phyloP scores from a whole-genome alignment of 2,329 filamentous ascomycete genomes.

The Colletotrichum agaves region DNA sequence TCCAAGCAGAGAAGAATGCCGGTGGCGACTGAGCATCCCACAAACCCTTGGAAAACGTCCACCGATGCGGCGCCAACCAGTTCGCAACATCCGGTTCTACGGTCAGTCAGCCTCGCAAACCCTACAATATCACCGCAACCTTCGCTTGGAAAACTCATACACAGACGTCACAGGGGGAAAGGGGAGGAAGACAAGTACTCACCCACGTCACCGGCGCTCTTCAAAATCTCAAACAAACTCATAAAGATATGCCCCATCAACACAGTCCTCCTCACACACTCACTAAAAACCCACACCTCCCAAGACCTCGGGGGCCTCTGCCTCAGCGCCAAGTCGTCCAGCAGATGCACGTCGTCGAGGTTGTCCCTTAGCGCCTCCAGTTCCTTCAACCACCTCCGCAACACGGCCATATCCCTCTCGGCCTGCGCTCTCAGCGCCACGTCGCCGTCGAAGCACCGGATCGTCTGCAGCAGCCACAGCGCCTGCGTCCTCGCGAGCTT shows the following conservation, averaged over 20 bases:
- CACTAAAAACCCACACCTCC: conserved; percentile 58
- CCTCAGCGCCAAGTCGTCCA: conserved; percentile 41
- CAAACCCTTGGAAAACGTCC: conserved; percentile 54
- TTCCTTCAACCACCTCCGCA: conserved; percentile 51
- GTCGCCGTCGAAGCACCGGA: conserved; percentile 58
- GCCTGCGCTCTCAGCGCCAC: conserved; percentile 52
- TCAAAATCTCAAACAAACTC: conserved; percentile 49
- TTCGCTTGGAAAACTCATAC: not conserved
- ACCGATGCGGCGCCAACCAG: conserved; percentile 41
- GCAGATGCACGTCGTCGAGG: conserved; percentile 44
- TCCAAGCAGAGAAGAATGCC: conserved; percentile 57
- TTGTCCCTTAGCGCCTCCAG: conserved; percentile 48
- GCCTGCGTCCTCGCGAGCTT: conserved; percentile 58
- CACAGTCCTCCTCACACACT: conserved; percentile 53
- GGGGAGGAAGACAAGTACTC: conserved; percentile 25
- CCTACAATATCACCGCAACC: not conserved
- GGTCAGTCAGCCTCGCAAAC: not conserved
- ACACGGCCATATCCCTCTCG: conserved; percentile 50
- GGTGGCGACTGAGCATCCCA: conserved; percentile 55
- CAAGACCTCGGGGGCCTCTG: conserved; percentile 52
- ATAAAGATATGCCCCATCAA: conserved; percentile 48
- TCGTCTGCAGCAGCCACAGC: conserved; percentile 52
- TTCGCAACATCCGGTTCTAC: conserved; percentile 26
- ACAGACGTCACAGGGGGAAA: not conserved
- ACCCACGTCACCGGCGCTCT: conserved; percentile 38